Base-by-base conservation (phyloP, 495 filamentous ascomycete genomes). In the Cryomyces minteri region DNA sequence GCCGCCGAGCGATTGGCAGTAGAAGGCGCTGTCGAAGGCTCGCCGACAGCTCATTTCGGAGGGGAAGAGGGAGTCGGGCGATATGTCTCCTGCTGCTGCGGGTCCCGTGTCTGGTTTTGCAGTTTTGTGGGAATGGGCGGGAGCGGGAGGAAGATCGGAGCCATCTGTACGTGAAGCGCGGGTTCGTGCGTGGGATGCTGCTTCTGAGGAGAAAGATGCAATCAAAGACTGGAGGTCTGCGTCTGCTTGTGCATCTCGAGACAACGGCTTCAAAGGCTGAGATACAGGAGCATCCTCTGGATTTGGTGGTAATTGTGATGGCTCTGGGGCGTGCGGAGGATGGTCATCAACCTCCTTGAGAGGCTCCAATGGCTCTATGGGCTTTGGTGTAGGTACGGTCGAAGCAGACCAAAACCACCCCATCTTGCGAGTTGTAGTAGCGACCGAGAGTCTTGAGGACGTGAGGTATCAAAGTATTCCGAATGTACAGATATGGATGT, bases 1-100 rank as follows among this genome's bases (percentile, higher is more conserved):
- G 0, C 88, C 83, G 28, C 87, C 90, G 4, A 92, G 70, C 0
- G 84, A 88, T 38, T 38, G 82, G 71, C 90, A 98, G 73, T 94
- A 84, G 72, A 83, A 96, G 43, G 92, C 87, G 43, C 73, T 70
- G 68, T 98, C 90, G 70, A 98, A 98, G 56, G 84, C 79, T 42
- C 75, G 64, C 45, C 84, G 77, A 69, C 90, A 98, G 58, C 82
- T 88, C 77, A 95, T 86, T 48, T 65, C 77, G 37, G 73, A 76
- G 1, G 84, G 79, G 50, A 88, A 82, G 45, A 81, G 68, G 48
- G 77, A 72, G 33, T 79, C 73, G 53, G 72, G 66, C 40, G 40
- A 41, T 41, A 29, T 41, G 34, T 9, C 12, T 3, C 12, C 34
- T 14, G 34, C 34, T 38, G 34, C 34, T 3, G 34, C 3, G 34